Evolutionary conservation across 441 rosid genomes (phyloP).

Genomic region (Populus hybrid): DNA sequence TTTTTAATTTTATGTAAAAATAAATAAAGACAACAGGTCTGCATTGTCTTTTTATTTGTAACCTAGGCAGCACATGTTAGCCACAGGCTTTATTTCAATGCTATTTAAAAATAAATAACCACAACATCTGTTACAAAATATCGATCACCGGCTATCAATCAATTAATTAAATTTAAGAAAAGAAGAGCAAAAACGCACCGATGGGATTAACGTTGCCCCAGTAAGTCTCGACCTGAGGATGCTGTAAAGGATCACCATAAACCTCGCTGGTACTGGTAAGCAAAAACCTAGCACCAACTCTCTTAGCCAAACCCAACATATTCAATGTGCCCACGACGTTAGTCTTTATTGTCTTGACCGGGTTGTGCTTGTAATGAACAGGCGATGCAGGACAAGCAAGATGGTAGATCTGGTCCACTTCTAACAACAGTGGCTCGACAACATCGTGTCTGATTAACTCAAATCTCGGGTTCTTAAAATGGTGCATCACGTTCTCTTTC

Average conservation of each 20-base stretch:
- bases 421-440: slow-evolving; percentile 77
- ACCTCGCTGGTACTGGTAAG: slow-evolving; percentile 94
- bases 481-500: slow-evolving; percentile 94
- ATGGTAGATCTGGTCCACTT: slow-evolving; percentile 97
- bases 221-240: slow-evolving; percentile 94
- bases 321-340: slow-evolving; percentile 91
- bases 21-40: background rate
- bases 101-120: slow-evolving; percentile 8
- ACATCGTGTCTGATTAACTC: slow-evolving; percentile 92
- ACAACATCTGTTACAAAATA: background rate
- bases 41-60: background rate
- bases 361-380: slow-evolving; percentile 93
- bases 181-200: slow-evolving; percentile 35
- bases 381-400: slow-evolving; percentile 96
- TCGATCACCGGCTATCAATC: background rate
- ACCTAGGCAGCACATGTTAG: slow-evolving; percentile 7
- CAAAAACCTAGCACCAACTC: slow-evolving; percentile 84
- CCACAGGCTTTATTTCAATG: background rate
- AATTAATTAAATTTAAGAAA: background rate
- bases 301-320: slow-evolving; percentile 87
- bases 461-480: slow-evolving; percentile 81
- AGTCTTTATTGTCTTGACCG: slow-evolving; percentile 94
- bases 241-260: slow-evolving; percentile 93
- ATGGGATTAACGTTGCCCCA: slow-evolving; percentile 99
- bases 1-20: no score